Base-by-base conservation (phyloP, 2,329 filamentous ascomycete genomes). In the Apiospora sp. region DNA sequence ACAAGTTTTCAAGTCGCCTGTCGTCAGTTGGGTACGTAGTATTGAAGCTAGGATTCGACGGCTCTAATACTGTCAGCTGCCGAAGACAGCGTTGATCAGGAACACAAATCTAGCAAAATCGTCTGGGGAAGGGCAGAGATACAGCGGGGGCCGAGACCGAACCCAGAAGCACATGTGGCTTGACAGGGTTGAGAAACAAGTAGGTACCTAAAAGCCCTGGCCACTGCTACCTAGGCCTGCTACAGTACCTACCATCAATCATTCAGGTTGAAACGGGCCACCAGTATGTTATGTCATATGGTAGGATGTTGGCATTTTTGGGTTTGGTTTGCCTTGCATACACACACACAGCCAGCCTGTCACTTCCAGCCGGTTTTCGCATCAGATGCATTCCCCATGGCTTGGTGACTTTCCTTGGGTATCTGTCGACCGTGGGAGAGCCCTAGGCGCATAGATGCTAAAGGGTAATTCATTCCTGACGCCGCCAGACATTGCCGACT, bases 1-100 rank as follows among this genome's bases (percentile, higher is more conserved):
- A 19, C 27, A 34, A 34, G 27, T 14, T 19, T 34, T 27, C 16
- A 58, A 24, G 14, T 34, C 14, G 6, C 10, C 37, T 37, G 37
- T 37, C 37, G 37, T 41, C 8, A 41, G 37, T 41, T 10, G 37
- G 37, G 37, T 41, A 41, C 1, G 58, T 64, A 41, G 58, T n/a
- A 41, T 64, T 24, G 34, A 41, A 41, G 58, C 58, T 34, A 41
- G 58, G 58, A 64, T 64, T 41, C 58, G 58, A 41, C 58, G 58
- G 58, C 34, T 41, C 58, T 41, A 22, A 22, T 37, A 41, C 58
- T 64, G 58, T 41, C 58, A 34, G 58, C 58, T 64, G 58, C 58
- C 58, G 54, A 64, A 64, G 58, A 41, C 58, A 64, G 58, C 10
- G 58, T 64, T 64, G 58, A 64, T 64, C 58, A 64, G 58, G 58